Percentiles rank a stretch among this genome's conserved stretches.
Evolutionary conservation across 1,284 basidiomycete genomes (phyloP).

Genomic region (Cutaneotrichosporon sp.): DNA sequence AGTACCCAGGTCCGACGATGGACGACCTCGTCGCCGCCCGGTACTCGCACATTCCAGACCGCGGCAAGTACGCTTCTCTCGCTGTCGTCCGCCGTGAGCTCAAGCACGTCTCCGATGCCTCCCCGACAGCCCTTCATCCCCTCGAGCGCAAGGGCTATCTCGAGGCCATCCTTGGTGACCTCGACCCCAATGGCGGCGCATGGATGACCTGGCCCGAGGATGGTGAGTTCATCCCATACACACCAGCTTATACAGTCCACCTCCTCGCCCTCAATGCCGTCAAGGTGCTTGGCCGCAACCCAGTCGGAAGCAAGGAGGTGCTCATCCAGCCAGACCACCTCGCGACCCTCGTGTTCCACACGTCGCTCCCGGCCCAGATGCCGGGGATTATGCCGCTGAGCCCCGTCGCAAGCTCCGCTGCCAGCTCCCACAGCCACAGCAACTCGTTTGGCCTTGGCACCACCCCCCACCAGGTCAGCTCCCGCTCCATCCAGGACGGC

Average conservation of each 20-base stretch:
- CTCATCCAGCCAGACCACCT: constrained; percentile 56
- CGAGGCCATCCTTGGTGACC: constrained; percentile 63
- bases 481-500: not conserved
- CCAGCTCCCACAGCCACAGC: not conserved
- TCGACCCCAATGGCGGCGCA: constrained; percentile 57
- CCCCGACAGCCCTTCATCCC: constrained; percentile 55
- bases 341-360: constrained; percentile 38
- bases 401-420: not conserved
- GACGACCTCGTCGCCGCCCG: constrained; percentile 3
- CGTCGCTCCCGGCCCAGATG: constrained; percentile 28
- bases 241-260: constrained; percentile 24
- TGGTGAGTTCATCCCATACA: constrained; percentile 24
- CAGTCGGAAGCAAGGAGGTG: constrained; percentile 63
- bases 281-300: constrained; percentile 73
- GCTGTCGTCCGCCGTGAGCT: constrained; percentile 11
- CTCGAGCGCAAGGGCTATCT: constrained; percentile 56
- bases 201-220: constrained; percentile 36
- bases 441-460: not conserved
- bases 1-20: not conserved
- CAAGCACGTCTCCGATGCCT: constrained; percentile 29
- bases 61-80: constrained; percentile 1
- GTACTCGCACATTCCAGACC: constrained; percentile 2
- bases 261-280: constrained; percentile 65
- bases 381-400: not conserved
- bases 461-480: not conserved